phyloP scores from a whole-genome alignment of 805 yeast genomes.

The Starmerella sp. region DNA sequence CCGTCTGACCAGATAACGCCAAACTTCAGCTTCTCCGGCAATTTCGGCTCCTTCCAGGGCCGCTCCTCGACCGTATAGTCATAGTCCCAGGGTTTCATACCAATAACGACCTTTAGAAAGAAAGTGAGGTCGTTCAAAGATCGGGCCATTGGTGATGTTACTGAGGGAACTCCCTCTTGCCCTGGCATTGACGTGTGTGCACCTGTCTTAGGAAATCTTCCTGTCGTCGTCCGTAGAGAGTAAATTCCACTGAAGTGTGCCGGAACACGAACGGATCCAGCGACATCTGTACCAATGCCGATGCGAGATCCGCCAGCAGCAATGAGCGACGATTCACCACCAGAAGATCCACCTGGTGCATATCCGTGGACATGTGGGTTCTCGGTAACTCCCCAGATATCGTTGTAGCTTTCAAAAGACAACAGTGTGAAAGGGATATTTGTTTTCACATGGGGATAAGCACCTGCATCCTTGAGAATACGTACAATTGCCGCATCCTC shows the following conservation, averaged over 20 bases:
- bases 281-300: slow-evolving; percentile 48
- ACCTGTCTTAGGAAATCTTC: slow-evolving; percentile 38
- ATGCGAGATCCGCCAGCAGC: slow-evolving; percentile 39
- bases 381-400: slow-evolving; percentile 40
- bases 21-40: slow-evolving; percentile 34
- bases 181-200: slow-evolving; percentile 36
- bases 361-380: slow-evolving; percentile 40
- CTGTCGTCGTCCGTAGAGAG: slow-evolving; percentile 40
- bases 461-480: slow-evolving; percentile 41
- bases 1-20: slow-evolving; percentile 42
- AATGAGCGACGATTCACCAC: slow-evolving; percentile 41
- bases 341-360: slow-evolving; percentile 44
- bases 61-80: slow-evolving; percentile 41
- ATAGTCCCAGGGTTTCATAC: slow-evolving; percentile 43
- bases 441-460: slow-evolving; percentile 45
- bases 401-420: slow-evolving; percentile 46
- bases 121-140: slow-evolving; percentile 39
- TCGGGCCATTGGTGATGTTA: slow-evolving; percentile 26
- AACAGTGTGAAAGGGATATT: slow-evolving; percentile 46
- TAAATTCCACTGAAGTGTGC: slow-evolving; percentile 45
- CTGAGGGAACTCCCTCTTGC: slow-evolving; percentile 27
- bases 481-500: slow-evolving; percentile 35
- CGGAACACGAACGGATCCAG: slow-evolving; percentile 46
- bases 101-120: slow-evolving; percentile 37
- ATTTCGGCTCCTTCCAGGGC: slow-evolving; percentile 39